These are phyloP conservation scores for Phytophthora niederhauseri DNA, from an alignment of 352 stramenopile genomes.

Conservation along the genomic window DNA sequence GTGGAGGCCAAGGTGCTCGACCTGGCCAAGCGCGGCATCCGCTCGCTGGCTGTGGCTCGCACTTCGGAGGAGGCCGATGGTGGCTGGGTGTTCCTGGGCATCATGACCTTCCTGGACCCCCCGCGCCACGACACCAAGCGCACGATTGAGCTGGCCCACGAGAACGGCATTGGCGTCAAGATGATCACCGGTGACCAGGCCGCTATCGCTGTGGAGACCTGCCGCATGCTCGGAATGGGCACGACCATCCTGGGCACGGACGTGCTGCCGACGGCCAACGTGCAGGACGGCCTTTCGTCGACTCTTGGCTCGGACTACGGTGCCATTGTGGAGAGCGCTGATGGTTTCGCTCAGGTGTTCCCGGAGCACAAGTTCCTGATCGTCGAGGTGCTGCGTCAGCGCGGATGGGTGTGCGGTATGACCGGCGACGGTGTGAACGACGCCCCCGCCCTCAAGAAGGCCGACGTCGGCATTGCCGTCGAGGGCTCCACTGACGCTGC, in stretches of 20 bases:
- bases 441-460: constrained; percentile 69
- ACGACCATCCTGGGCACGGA: constrained; percentile 87
- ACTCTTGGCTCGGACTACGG: constrained; percentile 67
- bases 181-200: constrained; percentile 97
- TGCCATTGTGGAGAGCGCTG: constrained; percentile 90
- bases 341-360: constrained; percentile 95
- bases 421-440: constrained; percentile 83
- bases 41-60: constrained; percentile 88
- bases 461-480: constrained; percentile 78
- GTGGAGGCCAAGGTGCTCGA: constrained; percentile 92
- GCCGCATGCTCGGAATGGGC: constrained; percentile 91
- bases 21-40: constrained; percentile 88
- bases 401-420: constrained; percentile 76
- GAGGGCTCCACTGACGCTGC: constrained; percentile 90
- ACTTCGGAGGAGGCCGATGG: constrained; percentile 77
- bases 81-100: constrained; percentile 94
- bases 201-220: constrained; percentile 94
- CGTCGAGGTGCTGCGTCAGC: constrained; percentile 85
- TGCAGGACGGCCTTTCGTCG: constrained; percentile 67
- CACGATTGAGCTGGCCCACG: constrained; percentile 92
- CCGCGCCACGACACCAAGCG: constrained; percentile 94
- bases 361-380: constrained; percentile 94
- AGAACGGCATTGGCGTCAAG: constrained; percentile 95
- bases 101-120: constrained; percentile 97
- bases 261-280: constrained; percentile 56